These are phyloP conservation scores for Leccinum griseonigrum DNA, from an alignment of 1,284 basidiomycete species.

Conservation along the genomic window DNA sequence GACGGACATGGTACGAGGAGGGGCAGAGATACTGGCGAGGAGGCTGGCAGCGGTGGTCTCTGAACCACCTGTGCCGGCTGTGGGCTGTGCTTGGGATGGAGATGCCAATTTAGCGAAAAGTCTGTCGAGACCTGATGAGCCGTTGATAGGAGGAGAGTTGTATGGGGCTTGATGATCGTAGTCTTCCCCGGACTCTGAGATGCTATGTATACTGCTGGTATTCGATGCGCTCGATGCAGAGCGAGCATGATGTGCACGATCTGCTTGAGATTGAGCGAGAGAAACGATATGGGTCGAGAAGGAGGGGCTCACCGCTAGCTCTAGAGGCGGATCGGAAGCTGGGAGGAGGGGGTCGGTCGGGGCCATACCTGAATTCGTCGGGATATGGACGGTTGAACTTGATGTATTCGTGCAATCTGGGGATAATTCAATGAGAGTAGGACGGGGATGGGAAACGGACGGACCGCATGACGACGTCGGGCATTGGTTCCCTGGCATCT, in stretches of 20 bases:
- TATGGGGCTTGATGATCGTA: slow-evolving; percentile 14
- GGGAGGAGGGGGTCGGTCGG: slow-evolving; percentile 54
- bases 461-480: slow-evolving; percentile 64
- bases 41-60: slow-evolving; percentile 30
- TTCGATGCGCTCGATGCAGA: slow-evolving; percentile 34
- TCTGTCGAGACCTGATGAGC: slow-evolving; percentile 55
- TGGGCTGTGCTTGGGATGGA: slow-evolving; percentile 18
- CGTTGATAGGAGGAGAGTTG: slow-evolving; percentile 13
- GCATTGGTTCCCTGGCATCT: slow-evolving; percentile 68
- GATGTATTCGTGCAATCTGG: slow-evolving; percentile 62
- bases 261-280: slow-evolving; percentile 20
- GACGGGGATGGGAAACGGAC: slow-evolving; percentile 8
- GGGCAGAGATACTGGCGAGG: slow-evolving; percentile 23
- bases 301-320: slow-evolving; percentile 27
- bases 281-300: not conserved
- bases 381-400: slow-evolving; percentile 65
- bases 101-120: slow-evolving; percentile 54
- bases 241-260: slow-evolving; percentile 26
- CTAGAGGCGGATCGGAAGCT: slow-evolving; percentile 32
- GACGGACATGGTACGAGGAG: slow-evolving; percentile 32
- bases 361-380: slow-evolving; percentile 64
- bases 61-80: slow-evolving; percentile 18
- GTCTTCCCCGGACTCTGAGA: slow-evolving; percentile 34
- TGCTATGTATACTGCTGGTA: slow-evolving; percentile 35
- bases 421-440: slow-evolving; percentile 1